These are phyloP conservation scores for Phytophthora hibernalis DNA, from an alignment of 352 stramenopile species.

Conservation along the genomic window DNA sequence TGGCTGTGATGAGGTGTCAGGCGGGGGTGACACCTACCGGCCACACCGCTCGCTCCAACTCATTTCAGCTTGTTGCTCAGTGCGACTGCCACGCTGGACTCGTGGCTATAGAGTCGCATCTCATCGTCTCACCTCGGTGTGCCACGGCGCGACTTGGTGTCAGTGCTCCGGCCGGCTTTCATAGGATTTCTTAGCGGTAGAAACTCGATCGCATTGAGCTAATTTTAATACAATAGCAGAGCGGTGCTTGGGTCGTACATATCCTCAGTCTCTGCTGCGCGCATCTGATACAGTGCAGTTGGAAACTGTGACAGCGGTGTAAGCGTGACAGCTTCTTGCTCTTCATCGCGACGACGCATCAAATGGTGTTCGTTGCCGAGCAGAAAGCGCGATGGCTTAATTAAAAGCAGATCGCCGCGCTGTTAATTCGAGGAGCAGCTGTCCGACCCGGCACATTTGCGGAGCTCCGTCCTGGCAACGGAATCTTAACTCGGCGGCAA, in stretches of 20 bases:
- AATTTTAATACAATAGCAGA: too few relatives aligned
- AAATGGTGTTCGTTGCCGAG: conserved; percentile 10
- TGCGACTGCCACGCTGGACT: neutral
- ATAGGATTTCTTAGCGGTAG: conserved; percentile 14
- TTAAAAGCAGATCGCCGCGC: neutral
- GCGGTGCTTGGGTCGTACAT: too few relatives aligned
- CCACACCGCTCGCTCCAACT: neutral
- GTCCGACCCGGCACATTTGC: conserved; percentile 10
- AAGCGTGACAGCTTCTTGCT: conserved; percentile 18
- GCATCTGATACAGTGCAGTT: conserved; percentile 31
- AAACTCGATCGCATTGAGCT: neutral
- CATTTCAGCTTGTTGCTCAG: conserved; percentile 4
- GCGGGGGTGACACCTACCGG: neutral
- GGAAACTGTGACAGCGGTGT: too few relatives aligned
- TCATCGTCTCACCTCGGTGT: conserved; percentile 13
- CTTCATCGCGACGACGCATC: conserved; percentile 16
- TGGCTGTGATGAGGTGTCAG: neutral
- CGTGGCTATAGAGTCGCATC: conserved; percentile 5
- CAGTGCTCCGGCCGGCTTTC: conserved; percentile 9
- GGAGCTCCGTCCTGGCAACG: too few relatives aligned
- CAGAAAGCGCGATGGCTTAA: conserved; percentile 36
- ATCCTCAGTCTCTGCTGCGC: conserved; percentile 2
- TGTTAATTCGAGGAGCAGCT: conserved; percentile 14
- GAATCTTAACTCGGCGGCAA: neutral
- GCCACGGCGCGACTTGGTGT: conserved; percentile 5